Conservation (phyloP, 1,139 yeast genomes). For the Candida sp. region DNA sequence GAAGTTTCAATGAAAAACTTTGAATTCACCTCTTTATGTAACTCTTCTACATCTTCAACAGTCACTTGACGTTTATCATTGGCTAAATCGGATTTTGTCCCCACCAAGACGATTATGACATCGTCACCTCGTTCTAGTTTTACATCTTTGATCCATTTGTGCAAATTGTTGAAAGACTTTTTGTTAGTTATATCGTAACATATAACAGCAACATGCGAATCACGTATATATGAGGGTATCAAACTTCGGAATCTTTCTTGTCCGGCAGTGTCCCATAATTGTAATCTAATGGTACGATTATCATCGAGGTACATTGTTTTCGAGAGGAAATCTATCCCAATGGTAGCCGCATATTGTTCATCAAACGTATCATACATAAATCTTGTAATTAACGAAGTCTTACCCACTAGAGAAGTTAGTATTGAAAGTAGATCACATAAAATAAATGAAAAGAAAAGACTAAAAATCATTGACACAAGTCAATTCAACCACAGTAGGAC, state of each 20-base stretch:
- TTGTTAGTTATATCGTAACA: conserved; percentile 91
- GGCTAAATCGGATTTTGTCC: conserved; percentile 58
- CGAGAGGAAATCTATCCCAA: conserved; percentile 92
- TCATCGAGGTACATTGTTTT: conserved; percentile 67
- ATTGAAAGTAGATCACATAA: too few relatives aligned
- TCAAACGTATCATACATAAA: conserved; percentile 99
- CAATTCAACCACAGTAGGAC: background rate
- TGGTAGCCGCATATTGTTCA: conserved; percentile 92
- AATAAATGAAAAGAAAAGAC: too few relatives aligned
- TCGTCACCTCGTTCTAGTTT: conserved; percentile 69
- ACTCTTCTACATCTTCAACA: conserved; percentile 71
- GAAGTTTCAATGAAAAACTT: conserved; percentile 88
- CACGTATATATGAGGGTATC: conserved; percentile 89
- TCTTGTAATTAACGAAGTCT: conserved; percentile 90
- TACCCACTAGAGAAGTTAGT: conserved; percentile 53
- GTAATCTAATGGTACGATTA: conserved; percentile 48
- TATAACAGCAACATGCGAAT: conserved; percentile 94
- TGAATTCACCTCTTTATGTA: conserved; percentile 55
- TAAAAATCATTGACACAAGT: conserved; percentile 13
- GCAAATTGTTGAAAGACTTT: conserved; percentile 73
- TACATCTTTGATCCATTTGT: conserved; percentile 61
- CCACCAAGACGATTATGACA: conserved; percentile 41
- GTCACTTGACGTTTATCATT: conserved; percentile 77
- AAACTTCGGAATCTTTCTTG: conserved; percentile 58
- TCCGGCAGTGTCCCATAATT: conserved; percentile 62